Evolutionary conservation across 257 asterid species (phyloP).

Genomic region (Prunella vulgaris): DNA sequence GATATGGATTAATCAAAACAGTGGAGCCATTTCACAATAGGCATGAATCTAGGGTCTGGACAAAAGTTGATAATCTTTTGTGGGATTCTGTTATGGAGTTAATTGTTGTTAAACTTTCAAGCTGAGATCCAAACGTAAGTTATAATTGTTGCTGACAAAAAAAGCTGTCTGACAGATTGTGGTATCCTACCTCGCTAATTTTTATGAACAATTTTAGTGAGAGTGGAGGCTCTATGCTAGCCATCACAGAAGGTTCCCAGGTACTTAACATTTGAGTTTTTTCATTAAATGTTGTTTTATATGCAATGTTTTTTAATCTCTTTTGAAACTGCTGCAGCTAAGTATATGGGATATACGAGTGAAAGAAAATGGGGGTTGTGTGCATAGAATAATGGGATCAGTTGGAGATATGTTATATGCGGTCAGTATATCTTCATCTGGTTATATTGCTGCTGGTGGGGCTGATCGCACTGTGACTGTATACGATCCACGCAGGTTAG

Average conservation of each 20-base stretch:
- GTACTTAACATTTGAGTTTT: conserved; percentile 28
- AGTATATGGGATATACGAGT: conserved; percentile 86
- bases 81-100: not conserved
- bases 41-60: not conserved
- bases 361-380: conserved; percentile 92
- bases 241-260: conserved; percentile 92
- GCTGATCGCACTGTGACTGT: conserved; percentile 83
- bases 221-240: conserved; percentile 53
- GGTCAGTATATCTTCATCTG: conserved; percentile 64
- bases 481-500: conserved; percentile 91
- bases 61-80: not conserved
- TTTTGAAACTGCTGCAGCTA: conserved; percentile 44
- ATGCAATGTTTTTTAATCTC: conserved; percentile 13
- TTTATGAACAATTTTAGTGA: conserved; percentile 55
- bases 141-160: conserved; percentile 9
- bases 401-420: conserved; percentile 77
- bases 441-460: conserved; percentile 78
- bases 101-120: not conserved
- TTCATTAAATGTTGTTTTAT: no score
- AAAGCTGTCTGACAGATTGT: conserved; percentile 49
- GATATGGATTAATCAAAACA: not conserved
- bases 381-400: conserved; percentile 66
- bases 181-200: conserved; percentile 69
- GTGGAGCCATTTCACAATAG: not conserved
- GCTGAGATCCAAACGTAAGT: conserved; percentile 10